These are phyloP conservation scores for Nothopassalora personata DNA, from an alignment of 2,329 filamentous ascomycete species.

Conservation along the genomic window DNA sequence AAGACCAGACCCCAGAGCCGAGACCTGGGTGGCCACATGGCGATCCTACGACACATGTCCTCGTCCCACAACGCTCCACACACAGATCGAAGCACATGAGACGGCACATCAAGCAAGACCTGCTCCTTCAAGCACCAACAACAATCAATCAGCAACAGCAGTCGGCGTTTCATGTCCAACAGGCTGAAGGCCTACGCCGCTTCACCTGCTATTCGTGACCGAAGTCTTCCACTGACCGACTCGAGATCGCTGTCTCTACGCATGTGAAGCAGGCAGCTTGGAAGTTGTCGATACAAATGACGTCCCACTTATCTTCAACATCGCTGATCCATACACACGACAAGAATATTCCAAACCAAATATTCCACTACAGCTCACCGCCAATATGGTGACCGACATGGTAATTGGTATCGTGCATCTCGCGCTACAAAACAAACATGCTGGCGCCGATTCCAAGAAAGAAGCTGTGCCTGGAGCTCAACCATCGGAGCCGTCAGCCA, in stretches of 20 bases:
- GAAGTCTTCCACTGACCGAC: no score
- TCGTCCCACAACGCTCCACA: neutral
- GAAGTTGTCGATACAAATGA: no score
- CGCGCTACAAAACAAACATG: neutral
- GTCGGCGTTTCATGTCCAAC: no score
- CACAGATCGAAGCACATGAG: neutral
- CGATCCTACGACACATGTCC: neutral
- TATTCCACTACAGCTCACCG: neutral
- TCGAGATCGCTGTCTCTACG: no score
- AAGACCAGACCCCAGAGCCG: neutral
- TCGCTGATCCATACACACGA: neutral
- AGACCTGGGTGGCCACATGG: neutral
- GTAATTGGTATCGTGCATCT: neutral
- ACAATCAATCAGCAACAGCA: no score
- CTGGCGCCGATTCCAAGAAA: neutral
- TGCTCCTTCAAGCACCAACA: no score
- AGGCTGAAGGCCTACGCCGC: no score
- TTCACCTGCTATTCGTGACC: no score
- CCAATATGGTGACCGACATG: neutral
- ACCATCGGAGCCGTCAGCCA: no score
- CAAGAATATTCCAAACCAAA: neutral
- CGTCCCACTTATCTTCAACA: neutral
- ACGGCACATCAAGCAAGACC: no score
- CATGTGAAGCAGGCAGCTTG: no score
- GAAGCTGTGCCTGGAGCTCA: neutral